Base-by-base conservation (phyloP, 441 rosid genomes). In the Populus hybrid region DNA sequence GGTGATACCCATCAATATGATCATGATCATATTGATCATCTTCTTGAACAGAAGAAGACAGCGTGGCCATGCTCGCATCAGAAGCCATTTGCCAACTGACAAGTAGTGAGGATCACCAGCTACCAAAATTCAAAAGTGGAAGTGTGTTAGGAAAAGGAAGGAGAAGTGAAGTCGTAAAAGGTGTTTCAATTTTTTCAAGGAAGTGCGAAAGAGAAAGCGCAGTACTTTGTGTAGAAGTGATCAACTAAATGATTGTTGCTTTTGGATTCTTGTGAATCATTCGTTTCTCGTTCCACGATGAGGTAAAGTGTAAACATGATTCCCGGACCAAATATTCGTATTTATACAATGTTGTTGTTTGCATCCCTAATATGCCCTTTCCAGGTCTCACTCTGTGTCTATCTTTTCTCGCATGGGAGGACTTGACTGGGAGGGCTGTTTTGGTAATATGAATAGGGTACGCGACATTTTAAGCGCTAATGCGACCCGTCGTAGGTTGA, bases 61-160 rank as follows among this genome's bases (percentile, higher is more conserved):
- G 63, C 63, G 67, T 28, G 70, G 78, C 69, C 81, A 83, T 79
- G 75, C 79, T 88, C 64, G 85, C 89, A 65, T 84, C 86, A 0
- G 89, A 85, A 73, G 90, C 92, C 93, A 90, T 18, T 34, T 16
- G 9, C n/a, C 6, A 73, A 61, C 42, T 23, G 12, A 34, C 30
- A 21, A 8, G 30, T 7, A 71, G 11, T 28, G 35, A 26, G 4
- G 38, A 72, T 9, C 26, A 42, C 16, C 12, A 38, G 18, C 57
- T 46, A 11, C 2, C 32, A 30, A 30, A 30, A 30, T 30, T 23
- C 12, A 38, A 21, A 40, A n/a, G 28, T n/a, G 57, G 3, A 4
- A 0, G 24, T 4, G 16, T 30, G 36, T 50, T 19, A 5, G 32
- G 66, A 57, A 28, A 19, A 7, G n/a, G 24, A 8, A 30, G 9